Evolutionary conservation across 768 basidiomycete genomes (phyloP), one percentile per base, ranked within the genome.

Genomic region (Leccinum imitatum): DNA sequence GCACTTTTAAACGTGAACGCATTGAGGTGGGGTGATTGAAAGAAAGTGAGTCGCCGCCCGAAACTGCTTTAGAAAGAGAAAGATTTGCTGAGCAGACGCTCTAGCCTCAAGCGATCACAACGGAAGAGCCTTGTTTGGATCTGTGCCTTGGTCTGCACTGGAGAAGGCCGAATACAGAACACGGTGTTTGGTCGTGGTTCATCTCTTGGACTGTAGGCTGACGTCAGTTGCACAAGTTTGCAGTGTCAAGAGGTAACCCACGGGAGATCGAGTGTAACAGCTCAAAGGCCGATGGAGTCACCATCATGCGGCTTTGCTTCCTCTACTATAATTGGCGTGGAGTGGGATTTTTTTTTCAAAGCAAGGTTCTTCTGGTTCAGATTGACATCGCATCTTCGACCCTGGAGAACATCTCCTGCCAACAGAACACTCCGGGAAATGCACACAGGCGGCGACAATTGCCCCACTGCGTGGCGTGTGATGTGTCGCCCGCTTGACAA

Each of bases 271-370:
- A 52, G n/a, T 52, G 35, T 13, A 57, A 25, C 19, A 57, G 48
- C 35, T 21, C 25, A 30, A 19, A 54, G 44, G 47, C 33, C 7
- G 56, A 19, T 44, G 6, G 44, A 44, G n/a, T 44, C 44, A 19
- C 44, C 62, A 54, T 57, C 61, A 61, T 59, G 11, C 55, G 50
- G 61, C 58, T 44, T 50, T 41, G 55, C 53, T 46, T 54, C 54
- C 50, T n/a, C 44, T 5, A 21, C 19, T 31, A 23, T 41, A 25
- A 33, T 50, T 44, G n/a, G 50, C 33, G 2, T 23, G 56, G 39
- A 52, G 33, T 31, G 14, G 19, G 30, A 15, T 59, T 59, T 41
- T 58, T 58, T 10, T 58, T 25, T 7, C 50, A 10, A 13, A 51
- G 46, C 17, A 3, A 44, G n/a, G 7, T 15, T 35, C n/a, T 5